A percentile compares a stretch with the other conserved stretches of the same genome.
Conservation (phyloP, 371 early-diverging fungal species). For the Actinomortierella wolfii region DNA sequence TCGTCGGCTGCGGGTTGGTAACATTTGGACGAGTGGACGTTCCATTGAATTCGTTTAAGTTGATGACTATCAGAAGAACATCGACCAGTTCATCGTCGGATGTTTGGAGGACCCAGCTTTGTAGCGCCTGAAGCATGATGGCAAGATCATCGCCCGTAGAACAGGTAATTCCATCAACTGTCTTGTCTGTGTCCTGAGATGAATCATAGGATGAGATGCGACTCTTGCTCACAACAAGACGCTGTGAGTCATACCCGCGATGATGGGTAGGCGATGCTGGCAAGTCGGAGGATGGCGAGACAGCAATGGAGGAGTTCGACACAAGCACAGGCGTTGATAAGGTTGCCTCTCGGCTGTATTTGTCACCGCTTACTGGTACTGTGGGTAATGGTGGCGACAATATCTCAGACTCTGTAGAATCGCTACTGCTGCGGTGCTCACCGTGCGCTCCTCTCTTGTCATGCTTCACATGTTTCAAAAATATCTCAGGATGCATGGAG, state of each 20-base stretch:
- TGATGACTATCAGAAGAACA: constrained; percentile 26
- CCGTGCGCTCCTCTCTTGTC: too few relatives aligned
- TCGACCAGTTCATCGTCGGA: constrained; percentile 20
- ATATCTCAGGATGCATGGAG: too few relatives aligned
- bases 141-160: constrained; percentile 31
- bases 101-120: constrained; percentile 18
- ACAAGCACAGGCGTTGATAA: too few relatives aligned
- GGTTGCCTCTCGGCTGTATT: too few relatives aligned
- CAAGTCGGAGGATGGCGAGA: too few relatives aligned
- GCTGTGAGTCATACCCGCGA: not conserved
- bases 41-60: constrained; percentile 28
- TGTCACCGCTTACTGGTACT: too few relatives aligned
- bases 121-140: constrained; percentile 23
- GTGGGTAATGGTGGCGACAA: too few relatives aligned
- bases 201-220: constrained; percentile 18
- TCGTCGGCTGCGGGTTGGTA: constrained; percentile 1
- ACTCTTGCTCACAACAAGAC: constrained; percentile 22
- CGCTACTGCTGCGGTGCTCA: too few relatives aligned
- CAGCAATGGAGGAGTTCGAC: too few relatives aligned
- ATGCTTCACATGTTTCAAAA: too few relatives aligned
- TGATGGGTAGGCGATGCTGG: too few relatives aligned
- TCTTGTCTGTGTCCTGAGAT: constrained; percentile 10
- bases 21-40: constrained; percentile 8
- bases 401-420: too few relatives aligned
- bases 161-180: constrained; percentile 38